Conservation (phyloP, 176 grass and related monocot species). For the Elymus sibiricus region DNA sequence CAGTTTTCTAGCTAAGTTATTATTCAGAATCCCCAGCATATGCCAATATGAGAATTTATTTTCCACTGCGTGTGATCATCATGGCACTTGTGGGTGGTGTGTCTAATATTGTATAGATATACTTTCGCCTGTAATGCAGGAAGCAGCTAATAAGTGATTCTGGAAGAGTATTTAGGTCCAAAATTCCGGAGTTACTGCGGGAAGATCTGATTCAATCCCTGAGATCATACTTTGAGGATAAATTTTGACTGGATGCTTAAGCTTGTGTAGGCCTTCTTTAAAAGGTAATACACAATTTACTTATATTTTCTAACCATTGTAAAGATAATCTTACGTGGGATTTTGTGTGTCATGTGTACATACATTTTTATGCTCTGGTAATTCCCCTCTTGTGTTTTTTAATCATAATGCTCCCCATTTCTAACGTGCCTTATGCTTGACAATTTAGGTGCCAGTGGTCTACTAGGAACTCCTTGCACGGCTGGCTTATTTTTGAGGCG, state of each 20-base stretch:
- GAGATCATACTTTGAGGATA: constrained; percentile 48
- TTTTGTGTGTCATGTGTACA: background rate
- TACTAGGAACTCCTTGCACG: constrained; percentile 21
- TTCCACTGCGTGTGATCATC: background rate
- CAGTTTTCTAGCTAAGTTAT: background rate
- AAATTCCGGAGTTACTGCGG: constrained; percentile 56
- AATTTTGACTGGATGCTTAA: constrained; percentile 37
- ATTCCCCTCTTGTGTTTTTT: background rate
- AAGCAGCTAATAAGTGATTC: constrained; percentile 56
- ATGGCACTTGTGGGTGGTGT: background rate
- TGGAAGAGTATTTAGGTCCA: constrained; percentile 50
- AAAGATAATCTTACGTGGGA: background rate
- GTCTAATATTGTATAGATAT: constrained; percentile 20
- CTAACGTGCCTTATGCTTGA: constrained; percentile 11
- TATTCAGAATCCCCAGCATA: background rate
- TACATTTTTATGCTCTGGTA: constrained; percentile 2
- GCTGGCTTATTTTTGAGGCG: constrained; percentile 35
- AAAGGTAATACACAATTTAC: background rate
- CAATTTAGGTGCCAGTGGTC: constrained; percentile 40
- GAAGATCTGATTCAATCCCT: constrained; percentile 53
- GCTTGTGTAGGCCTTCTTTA: constrained; percentile 16
- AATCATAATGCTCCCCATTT: background rate
- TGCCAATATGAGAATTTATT: background rate
- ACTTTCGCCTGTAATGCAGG: constrained; percentile 53
- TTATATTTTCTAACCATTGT: background rate